Conservation (phyloP, 331 rosid genomes). For the Acacia concinna region DNA sequence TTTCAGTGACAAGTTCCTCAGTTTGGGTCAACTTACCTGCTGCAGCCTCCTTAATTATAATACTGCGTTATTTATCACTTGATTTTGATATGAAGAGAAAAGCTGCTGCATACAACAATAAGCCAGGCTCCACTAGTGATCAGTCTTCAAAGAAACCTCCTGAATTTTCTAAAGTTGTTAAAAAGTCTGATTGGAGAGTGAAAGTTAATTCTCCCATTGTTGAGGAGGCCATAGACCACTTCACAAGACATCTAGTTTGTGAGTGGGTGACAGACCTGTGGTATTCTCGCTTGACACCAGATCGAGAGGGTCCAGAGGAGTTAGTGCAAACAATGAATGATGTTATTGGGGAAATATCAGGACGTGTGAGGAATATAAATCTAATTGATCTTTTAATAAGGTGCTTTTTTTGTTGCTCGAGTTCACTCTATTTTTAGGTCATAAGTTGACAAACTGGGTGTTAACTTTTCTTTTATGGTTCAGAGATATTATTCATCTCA, state of each 20-base stretch:
- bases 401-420: constrained; percentile 43
- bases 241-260: constrained; percentile 77
- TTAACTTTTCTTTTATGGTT: constrained; percentile 40
- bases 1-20: constrained; percentile 96
- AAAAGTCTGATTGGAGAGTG: constrained; percentile 74
- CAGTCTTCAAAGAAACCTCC: constrained; percentile 57
- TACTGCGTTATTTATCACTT: constrained; percentile 76
- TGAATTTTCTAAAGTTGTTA: constrained; percentile 51
- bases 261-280: constrained; percentile 96
- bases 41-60: constrained; percentile 73
- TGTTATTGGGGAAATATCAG: constrained; percentile 84
- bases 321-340: constrained; percentile 65
- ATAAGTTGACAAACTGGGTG: constrained; percentile 40
- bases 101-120: constrained; percentile 78
- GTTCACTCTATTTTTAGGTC: constrained; percentile 22
- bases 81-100: constrained; percentile 88
- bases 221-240: constrained; percentile 87
- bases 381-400: constrained; percentile 90
- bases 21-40: constrained; percentile 98
- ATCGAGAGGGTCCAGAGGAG: constrained; percentile 94
- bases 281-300: constrained; percentile 92
- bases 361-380: constrained; percentile 85
- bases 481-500: constrained; percentile 86
- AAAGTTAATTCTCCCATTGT: constrained; percentile 92
- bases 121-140: constrained; percentile 44